phyloP scores from a whole-genome alignment of 176 grass and related monocot species.

The Ananas comosus region DNA sequence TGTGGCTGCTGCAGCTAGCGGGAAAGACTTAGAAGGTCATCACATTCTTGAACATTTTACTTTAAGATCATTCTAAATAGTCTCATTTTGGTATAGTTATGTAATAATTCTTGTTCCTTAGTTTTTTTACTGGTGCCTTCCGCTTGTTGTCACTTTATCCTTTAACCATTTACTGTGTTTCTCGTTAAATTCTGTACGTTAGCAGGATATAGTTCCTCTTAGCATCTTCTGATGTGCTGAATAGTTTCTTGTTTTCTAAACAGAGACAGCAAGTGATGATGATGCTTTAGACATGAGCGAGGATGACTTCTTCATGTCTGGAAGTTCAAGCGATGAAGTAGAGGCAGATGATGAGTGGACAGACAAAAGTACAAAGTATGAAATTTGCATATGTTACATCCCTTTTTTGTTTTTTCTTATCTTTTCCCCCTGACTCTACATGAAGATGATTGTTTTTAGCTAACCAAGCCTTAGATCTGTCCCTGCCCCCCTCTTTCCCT shows the following conservation, averaged over 20 bases:
- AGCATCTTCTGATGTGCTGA: background rate
- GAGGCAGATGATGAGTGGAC: conserved; percentile 98
- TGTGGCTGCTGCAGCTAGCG: conserved; percentile 59
- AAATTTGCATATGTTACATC: background rate
- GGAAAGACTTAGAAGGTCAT: conserved; percentile 90
- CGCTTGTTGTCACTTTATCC: background rate
- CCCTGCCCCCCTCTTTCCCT: too few species aligned
- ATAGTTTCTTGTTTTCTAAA: conserved; percentile 6
- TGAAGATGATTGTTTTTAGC: background rate
- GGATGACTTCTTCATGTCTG: conserved; percentile 94
- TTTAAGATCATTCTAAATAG: too few species aligned
- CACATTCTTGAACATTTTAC: background rate
- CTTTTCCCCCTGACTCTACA: background rate
- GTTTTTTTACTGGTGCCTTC: background rate
- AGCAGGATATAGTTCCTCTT: background rate
- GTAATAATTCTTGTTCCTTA: background rate
- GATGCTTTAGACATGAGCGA: conserved; percentile 87
- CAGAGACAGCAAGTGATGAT: conserved; percentile 93
- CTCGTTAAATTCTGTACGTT: background rate
- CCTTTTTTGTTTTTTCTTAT: background rate
- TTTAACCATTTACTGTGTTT: background rate
- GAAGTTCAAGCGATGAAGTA: conserved; percentile 90
- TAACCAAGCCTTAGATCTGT: too few species aligned
- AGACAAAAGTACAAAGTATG: conserved; percentile 91
- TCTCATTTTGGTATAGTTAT: too few species aligned